Percentiles rank a stretch among this genome's conserved stretches.
These are phyloP conservation scores for Dovyalis caffra DNA, from an alignment of 345 rosid species.

Conservation along the genomic window DNA sequence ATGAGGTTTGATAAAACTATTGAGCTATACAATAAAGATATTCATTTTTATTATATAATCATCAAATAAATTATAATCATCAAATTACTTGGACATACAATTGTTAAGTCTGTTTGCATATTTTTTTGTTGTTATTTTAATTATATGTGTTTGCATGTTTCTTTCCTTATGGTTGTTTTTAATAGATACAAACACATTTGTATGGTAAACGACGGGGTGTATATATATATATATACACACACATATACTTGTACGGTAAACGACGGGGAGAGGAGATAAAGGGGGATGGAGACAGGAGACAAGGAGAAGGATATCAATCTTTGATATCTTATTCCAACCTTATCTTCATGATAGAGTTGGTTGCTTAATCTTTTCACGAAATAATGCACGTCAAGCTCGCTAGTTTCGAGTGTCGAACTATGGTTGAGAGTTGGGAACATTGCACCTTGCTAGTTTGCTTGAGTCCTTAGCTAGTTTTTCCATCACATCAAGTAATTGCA, in stretches of 20 bases:
- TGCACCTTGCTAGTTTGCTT: too few relatives aligned
- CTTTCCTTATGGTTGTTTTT: background rate
- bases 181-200: too few relatives aligned
- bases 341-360: background rate
- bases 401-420: too few relatives aligned
- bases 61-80: too few relatives aligned
- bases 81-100: too few relatives aligned
- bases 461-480: background rate
- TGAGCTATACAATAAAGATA: too few relatives aligned
- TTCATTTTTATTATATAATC: too few relatives aligned
- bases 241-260: background rate
- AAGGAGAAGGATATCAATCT: background rate
- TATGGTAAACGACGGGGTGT: background rate
- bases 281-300: slow-evolving; percentile 1
- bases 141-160: background rate
- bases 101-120: too few relatives aligned
- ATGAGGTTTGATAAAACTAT: too few relatives aligned
- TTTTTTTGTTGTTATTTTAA: background rate
- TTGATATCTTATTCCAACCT: background rate
- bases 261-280: background rate
- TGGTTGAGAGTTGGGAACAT: too few relatives aligned
- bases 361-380: slow-evolving; percentile 4
- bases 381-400: background rate
- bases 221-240: too few relatives aligned
- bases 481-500: background rate